Conservation (phyloP, 441 rosid species). For the Pelargonium fulgidum region DNA sequence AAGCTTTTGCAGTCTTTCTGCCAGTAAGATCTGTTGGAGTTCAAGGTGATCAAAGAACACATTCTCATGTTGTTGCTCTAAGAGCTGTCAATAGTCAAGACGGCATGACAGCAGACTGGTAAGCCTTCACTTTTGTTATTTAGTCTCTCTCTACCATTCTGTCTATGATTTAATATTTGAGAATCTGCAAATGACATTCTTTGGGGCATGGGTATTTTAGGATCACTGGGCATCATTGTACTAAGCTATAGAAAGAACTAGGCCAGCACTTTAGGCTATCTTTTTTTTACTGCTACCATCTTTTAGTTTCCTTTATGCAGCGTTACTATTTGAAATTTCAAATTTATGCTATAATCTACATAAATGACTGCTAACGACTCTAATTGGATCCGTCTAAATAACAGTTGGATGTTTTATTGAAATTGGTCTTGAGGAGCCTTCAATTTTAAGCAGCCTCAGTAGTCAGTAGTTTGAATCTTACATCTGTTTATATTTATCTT, state of each 20-base stretch:
- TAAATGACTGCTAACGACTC: background rate
- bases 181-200: constrained; percentile 1
- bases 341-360: background rate
- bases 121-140: constrained; percentile 17
- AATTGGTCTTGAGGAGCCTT: background rate
- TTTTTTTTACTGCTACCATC: background rate
- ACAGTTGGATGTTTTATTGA: background rate
- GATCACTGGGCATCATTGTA: background rate
- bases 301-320: background rate
- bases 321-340: background rate
- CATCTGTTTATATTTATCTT: background rate
- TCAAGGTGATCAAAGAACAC: constrained; percentile 96
- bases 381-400: background rate
- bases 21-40: constrained; percentile 89
- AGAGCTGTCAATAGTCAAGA: constrained; percentile 98
- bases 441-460: background rate
- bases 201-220: background rate
- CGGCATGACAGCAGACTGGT: constrained; percentile 98
- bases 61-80: constrained; percentile 91
- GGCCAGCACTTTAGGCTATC: background rate
- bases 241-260: background rate
- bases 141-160: background rate
- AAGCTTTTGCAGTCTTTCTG: constrained; percentile 91
- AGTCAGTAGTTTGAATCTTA: background rate
- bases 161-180: background rate